A percentile compares a stretch with the other conserved stretches of the same genome.
Evolutionary conservation across 192 early-diverging fungal species (phyloP).

Genomic region (Backusella tuberculispora): DNA sequence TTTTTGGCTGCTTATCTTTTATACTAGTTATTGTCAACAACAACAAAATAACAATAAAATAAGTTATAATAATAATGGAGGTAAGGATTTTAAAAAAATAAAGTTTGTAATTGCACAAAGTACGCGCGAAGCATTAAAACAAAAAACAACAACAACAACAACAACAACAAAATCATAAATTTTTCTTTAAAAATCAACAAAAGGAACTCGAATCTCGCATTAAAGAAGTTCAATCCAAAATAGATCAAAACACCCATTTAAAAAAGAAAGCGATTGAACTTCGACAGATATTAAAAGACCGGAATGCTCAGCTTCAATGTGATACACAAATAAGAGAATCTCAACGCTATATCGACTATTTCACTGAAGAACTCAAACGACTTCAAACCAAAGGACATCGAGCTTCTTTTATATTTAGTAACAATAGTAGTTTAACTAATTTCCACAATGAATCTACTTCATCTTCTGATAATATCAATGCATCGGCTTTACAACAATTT

Average conservation of each 20-base stretch:
- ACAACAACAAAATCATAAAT: too few species aligned
- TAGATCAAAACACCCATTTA: constrained; percentile 45
- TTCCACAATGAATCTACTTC: neutral
- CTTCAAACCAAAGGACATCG: constrained; percentile 42
- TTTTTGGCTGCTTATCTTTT: neutral
- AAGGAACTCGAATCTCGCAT: constrained; percentile 28
- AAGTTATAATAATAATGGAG: neutral
- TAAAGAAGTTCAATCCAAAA: constrained; percentile 46
- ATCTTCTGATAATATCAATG: neutral
- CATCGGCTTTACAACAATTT: neutral
- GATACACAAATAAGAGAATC: constrained; percentile 71
- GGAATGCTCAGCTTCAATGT: constrained; percentile 74
- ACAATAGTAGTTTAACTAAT: neutral
- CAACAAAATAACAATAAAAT: neutral
- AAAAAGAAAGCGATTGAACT: constrained; percentile 56
- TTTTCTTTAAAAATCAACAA: neutral
- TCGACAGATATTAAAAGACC: constrained; percentile 59
- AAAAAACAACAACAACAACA: neutral
- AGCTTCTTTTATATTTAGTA: constrained; percentile 8
- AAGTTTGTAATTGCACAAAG: neutral
- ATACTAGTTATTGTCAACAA: neutral
- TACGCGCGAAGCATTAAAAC: constrained; percentile 2
- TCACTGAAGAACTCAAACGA: constrained; percentile 65
- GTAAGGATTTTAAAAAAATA: neutral
- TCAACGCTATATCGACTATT: constrained; percentile 70